Base-by-base conservation (phyloP, 768 basidiomycete genomes). In the Agaricus blazei region DNA sequence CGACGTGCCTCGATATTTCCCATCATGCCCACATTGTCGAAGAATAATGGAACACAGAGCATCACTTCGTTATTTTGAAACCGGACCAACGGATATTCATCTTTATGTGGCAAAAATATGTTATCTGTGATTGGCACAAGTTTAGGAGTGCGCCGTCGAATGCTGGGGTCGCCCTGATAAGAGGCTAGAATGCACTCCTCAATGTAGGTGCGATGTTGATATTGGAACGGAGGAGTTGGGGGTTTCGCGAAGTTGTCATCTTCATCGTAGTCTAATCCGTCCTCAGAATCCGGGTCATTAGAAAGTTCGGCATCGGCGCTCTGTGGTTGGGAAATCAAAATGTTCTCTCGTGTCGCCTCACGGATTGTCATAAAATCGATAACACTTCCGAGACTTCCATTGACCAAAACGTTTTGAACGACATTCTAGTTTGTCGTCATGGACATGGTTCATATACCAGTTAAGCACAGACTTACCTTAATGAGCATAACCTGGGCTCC, bases 401-500 rank as follows among this genome's bases (percentile, higher is more conserved):
- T 89, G 14, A 89, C 84, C 15, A 89, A 70, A 19, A 66, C 57
- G 19, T 82, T 83, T 72, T 84, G 82, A 1, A 77, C 67, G 49
- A 87, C 68, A 60, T 88, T 88, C 84, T 88, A 29, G 23, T 8
- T 37, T 24, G 49, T 45, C 26, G 48, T 27, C 45, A 37, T 14
- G 15, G 36, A 34, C 24, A 54, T 40, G 38, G 9, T 24, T 27
- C 3, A 6, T 40, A 6, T 3, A 29, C 19, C 23, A 15, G 14
- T 27, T 24, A 19, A 42, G 11, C 26, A 24, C 15, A 27, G 34
- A 54, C 14, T 26, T 12, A 81, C 85, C 71, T 83, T 80, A 59
- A 85, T 78, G 3, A 88, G 64, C 87, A 90, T 90, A 6, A 95
- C 92, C 64, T 93, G 92, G 3, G 90, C 88, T 12, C 83, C 84